phyloP scores from a whole-genome alignment of 108 stramenopile species.

The Aurantiochytrium sp. region DNA sequence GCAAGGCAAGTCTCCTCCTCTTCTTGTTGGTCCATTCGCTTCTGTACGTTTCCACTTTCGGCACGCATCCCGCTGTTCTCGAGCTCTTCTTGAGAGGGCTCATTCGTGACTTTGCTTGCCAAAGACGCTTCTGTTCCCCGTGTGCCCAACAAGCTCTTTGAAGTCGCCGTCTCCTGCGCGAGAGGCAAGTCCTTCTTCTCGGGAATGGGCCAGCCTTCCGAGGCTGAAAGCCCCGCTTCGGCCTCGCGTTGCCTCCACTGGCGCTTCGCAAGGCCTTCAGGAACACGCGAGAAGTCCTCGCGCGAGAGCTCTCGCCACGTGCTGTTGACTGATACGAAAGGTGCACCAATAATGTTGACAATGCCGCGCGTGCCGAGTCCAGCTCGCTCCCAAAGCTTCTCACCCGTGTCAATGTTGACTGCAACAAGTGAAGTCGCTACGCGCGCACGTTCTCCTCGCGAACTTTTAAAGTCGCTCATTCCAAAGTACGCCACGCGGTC shows the following conservation, averaged over 20 bases:
- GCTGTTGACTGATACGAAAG: neutral
- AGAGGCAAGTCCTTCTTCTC: too few species aligned
- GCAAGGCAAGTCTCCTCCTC: too few species aligned
- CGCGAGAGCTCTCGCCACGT: neutral
- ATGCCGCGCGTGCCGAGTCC: neutral
- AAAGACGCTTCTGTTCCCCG: too few species aligned
- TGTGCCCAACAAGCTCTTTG: too few species aligned
- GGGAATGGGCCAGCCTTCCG: too few species aligned
- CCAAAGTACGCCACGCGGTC: neutral
- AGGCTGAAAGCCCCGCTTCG: neutral
- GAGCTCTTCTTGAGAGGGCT: too few species aligned
- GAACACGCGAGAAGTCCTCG: neutral
- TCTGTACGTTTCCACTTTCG: too few species aligned
- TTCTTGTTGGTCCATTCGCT: too few species aligned
- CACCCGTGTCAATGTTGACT: neutral
- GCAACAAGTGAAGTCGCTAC: neutral
- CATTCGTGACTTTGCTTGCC: too few species aligned
- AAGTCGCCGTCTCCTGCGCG: too few species aligned
- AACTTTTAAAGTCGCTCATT: neutral
- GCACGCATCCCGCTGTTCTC: too few species aligned
- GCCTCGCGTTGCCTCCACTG: neutral
- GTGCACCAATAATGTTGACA: neutral
- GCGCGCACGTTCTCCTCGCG: neutral
- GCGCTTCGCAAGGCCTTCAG: neutral
- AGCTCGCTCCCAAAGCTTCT: neutral